Conservation (phyloP, 192 early-diverging fungal genomes). For the Obelidium mucronatum region DNA sequence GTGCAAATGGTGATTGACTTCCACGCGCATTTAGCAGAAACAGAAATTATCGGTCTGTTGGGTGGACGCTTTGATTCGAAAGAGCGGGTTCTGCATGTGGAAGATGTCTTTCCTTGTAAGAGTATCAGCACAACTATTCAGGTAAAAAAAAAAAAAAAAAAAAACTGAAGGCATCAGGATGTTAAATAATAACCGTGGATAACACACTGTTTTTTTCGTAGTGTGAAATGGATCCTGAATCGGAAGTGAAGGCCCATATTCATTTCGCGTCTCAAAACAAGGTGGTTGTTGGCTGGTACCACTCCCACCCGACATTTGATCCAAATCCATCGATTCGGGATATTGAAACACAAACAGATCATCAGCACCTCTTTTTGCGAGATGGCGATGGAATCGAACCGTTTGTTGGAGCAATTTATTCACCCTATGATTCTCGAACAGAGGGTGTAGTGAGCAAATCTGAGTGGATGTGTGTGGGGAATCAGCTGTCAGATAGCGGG, state of each 20-base stretch:
- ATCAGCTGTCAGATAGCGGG: slow-evolving; percentile 53
- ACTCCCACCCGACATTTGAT: slow-evolving; percentile 94
- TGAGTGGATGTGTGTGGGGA: slow-evolving; percentile 66
- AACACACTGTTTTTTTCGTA: slow-evolving; percentile 30
- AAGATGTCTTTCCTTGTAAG: slow-evolving; percentile 80
- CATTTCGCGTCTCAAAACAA: slow-evolving; percentile 69
- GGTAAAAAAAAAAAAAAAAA: slow-evolving; percentile 21
- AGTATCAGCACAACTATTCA: slow-evolving; percentile 82
- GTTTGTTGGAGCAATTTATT: slow-evolving; percentile 89
- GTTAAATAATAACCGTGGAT: slow-evolving; percentile 17
- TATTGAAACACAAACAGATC: slow-evolving; percentile 86
- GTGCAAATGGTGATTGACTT: slow-evolving; percentile 84
- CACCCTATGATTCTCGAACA: slow-evolving; percentile 73
- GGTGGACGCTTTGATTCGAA: slow-evolving; percentile 75
- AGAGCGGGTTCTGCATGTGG: slow-evolving; percentile 60
- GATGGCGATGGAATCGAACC: slow-evolving; percentile 75
- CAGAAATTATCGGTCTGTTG: slow-evolving; percentile 92
- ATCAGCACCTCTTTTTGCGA: slow-evolving; percentile 79
- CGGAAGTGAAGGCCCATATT: slow-evolving; percentile 83
- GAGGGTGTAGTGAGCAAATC: slow-evolving; percentile 63
- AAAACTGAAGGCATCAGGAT: too few species aligned
- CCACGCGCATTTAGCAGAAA: slow-evolving; percentile 88
- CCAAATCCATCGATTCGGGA: slow-evolving; percentile 89
- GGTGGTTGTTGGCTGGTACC: slow-evolving; percentile 93
- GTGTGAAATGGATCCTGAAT: slow-evolving; percentile 94